A percentile compares a stretch with the other conserved stretches of the same genome.
These are phyloP conservation scores for Neocallimastix lanati DNA, from an alignment of 192 early-diverging fungal species.

Conservation along the genomic window DNA sequence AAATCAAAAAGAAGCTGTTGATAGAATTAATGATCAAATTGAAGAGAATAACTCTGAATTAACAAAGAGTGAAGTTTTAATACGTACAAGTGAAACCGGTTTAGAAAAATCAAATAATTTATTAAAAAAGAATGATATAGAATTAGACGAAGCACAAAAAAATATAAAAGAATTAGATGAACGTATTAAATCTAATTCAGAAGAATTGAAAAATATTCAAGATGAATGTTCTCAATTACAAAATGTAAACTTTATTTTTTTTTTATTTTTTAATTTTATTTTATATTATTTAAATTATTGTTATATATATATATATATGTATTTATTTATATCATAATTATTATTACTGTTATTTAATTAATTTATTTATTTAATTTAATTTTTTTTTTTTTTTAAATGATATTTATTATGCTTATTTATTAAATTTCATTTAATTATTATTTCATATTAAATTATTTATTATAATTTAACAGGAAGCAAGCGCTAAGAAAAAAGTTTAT, in stretches of 20 bases:
- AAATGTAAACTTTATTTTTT: too few relatives aligned
- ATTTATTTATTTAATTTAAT: too few relatives aligned
- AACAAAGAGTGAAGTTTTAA: constrained; percentile 52
- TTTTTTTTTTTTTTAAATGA: too few relatives aligned
- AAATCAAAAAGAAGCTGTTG: constrained; percentile 66
- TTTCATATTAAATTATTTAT: neutral
- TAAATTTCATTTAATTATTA: too few relatives aligned
- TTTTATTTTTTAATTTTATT: too few relatives aligned
- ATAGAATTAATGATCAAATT: constrained; percentile 61
- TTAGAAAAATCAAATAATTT: constrained; percentile 44
- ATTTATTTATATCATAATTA: too few relatives aligned
- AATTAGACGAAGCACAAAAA: constrained; percentile 40
- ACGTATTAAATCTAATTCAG: neutral
- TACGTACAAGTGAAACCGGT: constrained; percentile 57
- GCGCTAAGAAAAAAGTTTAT: neutral
- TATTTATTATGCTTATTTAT: too few relatives aligned
- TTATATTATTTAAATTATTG: too few relatives aligned
- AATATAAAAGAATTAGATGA: constrained; percentile 42
- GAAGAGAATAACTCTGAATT: constrained; percentile 41
- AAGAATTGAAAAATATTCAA: neutral
- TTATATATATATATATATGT: too few relatives aligned
- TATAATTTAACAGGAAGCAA: neutral
- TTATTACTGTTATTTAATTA: too few relatives aligned
- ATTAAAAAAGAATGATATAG: constrained; percentile 39
- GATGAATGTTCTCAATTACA: neutral